Evolutionary conservation across 495 filamentous ascomycete genomes (phyloP), one percentile per base, ranked within the genome.

Genomic region (Ramalina intermedia): DNA sequence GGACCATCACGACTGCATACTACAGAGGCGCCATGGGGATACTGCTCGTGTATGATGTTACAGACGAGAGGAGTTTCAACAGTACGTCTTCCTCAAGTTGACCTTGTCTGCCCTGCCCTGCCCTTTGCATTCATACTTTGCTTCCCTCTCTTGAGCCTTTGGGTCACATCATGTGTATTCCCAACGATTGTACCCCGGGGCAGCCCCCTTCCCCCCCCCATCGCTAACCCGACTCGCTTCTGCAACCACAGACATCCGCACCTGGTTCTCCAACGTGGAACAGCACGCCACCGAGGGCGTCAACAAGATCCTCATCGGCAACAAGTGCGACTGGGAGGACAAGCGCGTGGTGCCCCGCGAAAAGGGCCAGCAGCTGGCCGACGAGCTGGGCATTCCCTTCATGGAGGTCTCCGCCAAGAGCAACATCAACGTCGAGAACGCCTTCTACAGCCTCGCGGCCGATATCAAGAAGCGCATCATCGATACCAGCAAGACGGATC

Each of bases 281-380:
- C 90, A 96, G 65, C 93, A 99, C 69, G 91, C 93, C 43, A 96
- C 89, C 51, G 91, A 96, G 69, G 93, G 93, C 55, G 91, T 99
- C 56, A 94, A 96, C 80, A 99, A 96, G 73, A 96, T 99, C 59
- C 80, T 99, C 43, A 95, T 99, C 51, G 91, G 91, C 58, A 99
- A 99, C 74, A 99, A 99, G 69, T 98, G 91, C 68, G 91, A 99
- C 69, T 96, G 93, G 93, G 90, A 96, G 68, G 91, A 99, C 67
- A 99, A 96, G 73, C 78, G 93, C 53, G 85, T 81, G 16, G 84
- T 99, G 17, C 86, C 87, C 23, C 94, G 83, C 41, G 87, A 96
- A 65, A 84, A 83, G 60, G 91, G 91, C 52, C 90, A 99, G 62
- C 78, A 83, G 55, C 76, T 99, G 35, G 91, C 91, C 23, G 84